phyloP scores from a whole-genome alignment of 1,284 basidiomycete genomes.

The Cutaneotrichosporon cavernicola region DNA sequence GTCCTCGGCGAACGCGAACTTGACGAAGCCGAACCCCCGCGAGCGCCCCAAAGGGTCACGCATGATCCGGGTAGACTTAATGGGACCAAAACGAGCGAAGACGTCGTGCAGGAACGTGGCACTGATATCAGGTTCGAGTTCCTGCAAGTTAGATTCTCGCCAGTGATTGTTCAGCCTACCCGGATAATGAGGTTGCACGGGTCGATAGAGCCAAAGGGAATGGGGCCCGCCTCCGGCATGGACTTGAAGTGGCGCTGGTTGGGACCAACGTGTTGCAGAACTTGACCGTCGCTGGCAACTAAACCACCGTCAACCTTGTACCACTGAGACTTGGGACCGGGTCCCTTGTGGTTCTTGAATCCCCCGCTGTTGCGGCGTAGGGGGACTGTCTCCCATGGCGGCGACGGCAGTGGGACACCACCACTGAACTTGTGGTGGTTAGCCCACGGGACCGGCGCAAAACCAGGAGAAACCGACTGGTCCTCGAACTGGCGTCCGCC shows the following conservation, averaged over 20 bases:
- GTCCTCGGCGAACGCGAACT: conserved; percentile 77
- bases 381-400: conserved; percentile 5
- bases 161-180: conserved; percentile 22
- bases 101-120: conserved; percentile 76
- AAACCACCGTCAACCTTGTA: conserved; percentile 24
- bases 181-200: conserved; percentile 76
- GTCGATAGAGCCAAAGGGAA: conserved; percentile 73
- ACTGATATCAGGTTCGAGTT: conserved; percentile 77
- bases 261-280: conserved; percentile 71
- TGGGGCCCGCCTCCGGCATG: conserved; percentile 69
- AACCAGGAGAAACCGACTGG: background rate
- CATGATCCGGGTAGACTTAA: conserved; percentile 91
- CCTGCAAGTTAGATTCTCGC: conserved; percentile 56
- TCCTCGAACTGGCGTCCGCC: background rate
- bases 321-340: conserved; percentile 7
- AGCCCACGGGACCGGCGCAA: background rate
- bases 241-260: conserved; percentile 52
- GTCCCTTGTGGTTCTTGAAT: background rate
- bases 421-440: conserved; percentile 11
- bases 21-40: conserved; percentile 94
- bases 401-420: conserved; percentile 4
- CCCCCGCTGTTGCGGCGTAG: background rate
- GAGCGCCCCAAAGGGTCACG: conserved; percentile 77
- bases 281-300: conserved; percentile 37
- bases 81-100: conserved; percentile 75